Evolutionary conservation across 495 filamentous ascomycete species (phyloP), one percentile per base, ranked within the genome.

Genomic region (Neurospora sp.): DNA sequence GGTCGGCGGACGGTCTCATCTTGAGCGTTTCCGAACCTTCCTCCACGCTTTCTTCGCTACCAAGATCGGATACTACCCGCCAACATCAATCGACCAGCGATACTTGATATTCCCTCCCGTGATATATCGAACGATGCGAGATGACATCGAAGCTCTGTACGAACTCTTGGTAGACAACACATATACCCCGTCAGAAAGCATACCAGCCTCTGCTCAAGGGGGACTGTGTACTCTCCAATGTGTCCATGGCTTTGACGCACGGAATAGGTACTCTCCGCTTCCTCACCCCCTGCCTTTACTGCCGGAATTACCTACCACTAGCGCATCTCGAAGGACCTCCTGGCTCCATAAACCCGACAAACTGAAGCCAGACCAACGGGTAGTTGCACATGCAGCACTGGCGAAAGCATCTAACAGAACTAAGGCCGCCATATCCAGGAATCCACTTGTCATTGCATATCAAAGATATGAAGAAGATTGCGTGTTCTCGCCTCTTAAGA

Each of bases 61-160:
- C 19, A 89, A 87, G 74, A 86, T 90, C 62, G 90, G 90, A 5
- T 90, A 88, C 77, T 92, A 90, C 78, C 90, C 90, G 2, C 90
- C 90, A 5, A 78, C 80, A 5, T 78, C 78, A 0, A 73, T 74
- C 62, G 79, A 82, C 37, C 43, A 71, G 5, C 79, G 75, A 8
- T 78, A 77, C 19, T 74, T 79, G 17, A 79, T 84, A 13, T 89
- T 89, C 73, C 83, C 87, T n/a, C 85, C 85, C 72, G 76, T 82
- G 5, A 77, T 88, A 3, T 88, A 86, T 76, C 79, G 76, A 34
- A 81, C 81, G 21, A 91, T 92, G 88, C 86, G 86, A 43, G 77
- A 82, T 28, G 90, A 92, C 72, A 89, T 92, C 74, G 85, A 87
- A 36, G 85, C 84, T 28, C 82, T 92, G 0, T 91, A 90, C 76